Conservation (phyloP, 2,329 filamentous ascomycete genomes). For the Ceratocystis harringtonii region DNA sequence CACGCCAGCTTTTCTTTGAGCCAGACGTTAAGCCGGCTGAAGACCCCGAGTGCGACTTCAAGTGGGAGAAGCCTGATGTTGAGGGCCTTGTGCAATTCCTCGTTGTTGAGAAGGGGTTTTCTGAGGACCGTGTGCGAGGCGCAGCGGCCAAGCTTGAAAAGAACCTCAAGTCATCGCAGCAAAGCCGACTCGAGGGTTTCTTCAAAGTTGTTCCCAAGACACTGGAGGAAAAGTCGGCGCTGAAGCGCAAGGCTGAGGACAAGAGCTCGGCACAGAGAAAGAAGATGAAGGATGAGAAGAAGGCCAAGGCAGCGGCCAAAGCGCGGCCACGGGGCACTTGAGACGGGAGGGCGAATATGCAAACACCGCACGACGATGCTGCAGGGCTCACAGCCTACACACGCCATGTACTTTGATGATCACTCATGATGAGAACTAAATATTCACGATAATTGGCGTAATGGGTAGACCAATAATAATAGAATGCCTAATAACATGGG, state of each 20-base stretch:
- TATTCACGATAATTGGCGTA: no score
- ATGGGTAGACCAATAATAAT: no score
- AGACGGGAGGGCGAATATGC: slow-evolving; percentile 20
- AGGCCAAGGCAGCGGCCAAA: slow-evolving; percentile 87
- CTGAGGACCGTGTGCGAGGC: slow-evolving; percentile 75
- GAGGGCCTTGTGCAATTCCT: slow-evolving; percentile 82
- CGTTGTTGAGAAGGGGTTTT: slow-evolving; percentile 91
- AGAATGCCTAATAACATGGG: no score
- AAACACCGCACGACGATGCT: background rate
- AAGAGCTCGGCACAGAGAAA: slow-evolving; percentile 89
- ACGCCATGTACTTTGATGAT: background rate
- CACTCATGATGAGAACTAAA: background rate
- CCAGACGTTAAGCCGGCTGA: slow-evolving; percentile 78
- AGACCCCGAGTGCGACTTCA: slow-evolving; percentile 83
- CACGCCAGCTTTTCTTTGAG: slow-evolving; percentile 78
- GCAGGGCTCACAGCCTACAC: background rate
- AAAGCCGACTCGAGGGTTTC: slow-evolving; percentile 85
- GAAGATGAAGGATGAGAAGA: slow-evolving; percentile 84
- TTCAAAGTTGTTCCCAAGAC: slow-evolving; percentile 89
- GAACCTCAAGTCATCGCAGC: slow-evolving; percentile 80
- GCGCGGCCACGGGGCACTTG: slow-evolving; percentile 60
- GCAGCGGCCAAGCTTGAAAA: slow-evolving; percentile 70
- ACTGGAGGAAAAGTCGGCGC: slow-evolving; percentile 62
- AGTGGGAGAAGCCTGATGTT: slow-evolving; percentile 88
- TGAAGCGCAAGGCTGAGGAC: slow-evolving; percentile 90